Conservation (phyloP, 2,329 filamentous ascomycete genomes). For the Calonectria fujianensis region DNA sequence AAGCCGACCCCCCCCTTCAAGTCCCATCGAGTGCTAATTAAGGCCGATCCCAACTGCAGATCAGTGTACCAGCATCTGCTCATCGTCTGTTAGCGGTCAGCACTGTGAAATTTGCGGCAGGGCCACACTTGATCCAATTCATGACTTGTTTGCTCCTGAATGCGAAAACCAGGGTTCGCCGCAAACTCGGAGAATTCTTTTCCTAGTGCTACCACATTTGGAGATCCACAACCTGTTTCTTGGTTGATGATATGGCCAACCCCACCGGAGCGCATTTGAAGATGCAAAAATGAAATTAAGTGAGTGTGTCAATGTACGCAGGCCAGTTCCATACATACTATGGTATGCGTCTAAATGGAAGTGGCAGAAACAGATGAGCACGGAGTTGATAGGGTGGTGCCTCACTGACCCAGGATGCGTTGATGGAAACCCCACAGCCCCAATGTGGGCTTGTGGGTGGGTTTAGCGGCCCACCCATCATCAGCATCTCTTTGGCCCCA, state of each 20-base stretch:
- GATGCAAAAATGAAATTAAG: not conserved
- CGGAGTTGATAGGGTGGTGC: conserved; percentile 7
- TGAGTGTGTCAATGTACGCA: not conserved
- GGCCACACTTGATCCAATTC: not conserved
- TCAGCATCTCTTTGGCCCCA: conserved; percentile 26
- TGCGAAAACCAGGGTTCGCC: conserved; percentile 11
- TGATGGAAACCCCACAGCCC: conserved; percentile 20
- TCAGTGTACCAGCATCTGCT: not conserved
- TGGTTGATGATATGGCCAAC: not conserved
- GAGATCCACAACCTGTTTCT: not conserved
- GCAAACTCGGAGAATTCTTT: conserved; percentile 19
- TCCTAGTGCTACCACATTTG: not conserved
- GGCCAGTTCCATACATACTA: not conserved
- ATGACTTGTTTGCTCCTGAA: not conserved
- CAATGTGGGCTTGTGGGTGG: not conserved
- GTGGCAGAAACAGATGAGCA: not conserved
- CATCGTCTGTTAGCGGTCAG: not conserved
- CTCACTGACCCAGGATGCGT: not conserved
- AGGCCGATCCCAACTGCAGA: conserved; percentile 14
- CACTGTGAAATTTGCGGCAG: not conserved
- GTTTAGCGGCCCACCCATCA: conserved; percentile 5
- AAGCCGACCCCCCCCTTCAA: not conserved
- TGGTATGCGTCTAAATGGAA: conserved; percentile 10
- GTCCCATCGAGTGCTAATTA: not conserved
- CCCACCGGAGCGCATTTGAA: not conserved